These are phyloP conservation scores for Boletus edulis DNA, from an alignment of 768 basidiomycete species.

Conservation along the genomic window DNA sequence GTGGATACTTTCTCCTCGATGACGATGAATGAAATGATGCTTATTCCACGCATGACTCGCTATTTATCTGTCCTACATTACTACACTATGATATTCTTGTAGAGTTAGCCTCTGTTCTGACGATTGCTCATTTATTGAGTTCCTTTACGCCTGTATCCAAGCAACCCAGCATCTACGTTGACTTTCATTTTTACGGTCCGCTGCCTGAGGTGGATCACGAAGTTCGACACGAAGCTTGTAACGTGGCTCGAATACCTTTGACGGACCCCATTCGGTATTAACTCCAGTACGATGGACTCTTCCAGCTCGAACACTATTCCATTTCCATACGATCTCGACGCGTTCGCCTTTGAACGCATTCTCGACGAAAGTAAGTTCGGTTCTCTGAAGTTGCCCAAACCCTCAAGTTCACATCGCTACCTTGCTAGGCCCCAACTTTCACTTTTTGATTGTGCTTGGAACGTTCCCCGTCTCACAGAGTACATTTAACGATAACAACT, in stretches of 20 bases:
- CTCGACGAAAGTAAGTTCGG: slow-evolving; percentile 46
- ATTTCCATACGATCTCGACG: slow-evolving; percentile 32
- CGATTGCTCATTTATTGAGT: no score
- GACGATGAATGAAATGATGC: background rate
- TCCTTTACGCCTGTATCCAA: no score
- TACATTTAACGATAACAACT: background rate
- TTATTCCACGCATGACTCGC: background rate
- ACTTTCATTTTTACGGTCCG: no score
- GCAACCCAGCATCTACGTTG: no score
- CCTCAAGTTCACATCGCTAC: background rate
- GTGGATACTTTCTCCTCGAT: slow-evolving; percentile 9
- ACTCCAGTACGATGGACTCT: background rate
- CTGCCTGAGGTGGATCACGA: no score
- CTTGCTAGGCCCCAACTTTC: slow-evolving; percentile 54
- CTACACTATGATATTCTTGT: no score
- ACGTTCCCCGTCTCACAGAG: slow-evolving; percentile 39
- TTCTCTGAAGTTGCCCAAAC: background rate
- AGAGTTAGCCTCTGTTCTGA: no score
- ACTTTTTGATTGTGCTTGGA: slow-evolving; percentile 67
- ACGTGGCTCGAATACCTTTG: no score
- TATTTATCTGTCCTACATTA: background rate
- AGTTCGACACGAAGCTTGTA: no score
- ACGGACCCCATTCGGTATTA: no score
- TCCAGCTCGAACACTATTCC: background rate
- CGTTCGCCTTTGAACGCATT: slow-evolving; percentile 49